Evolutionary conservation across 768 basidiomycete genomes (phyloP), one percentile per base, ranked within the genome.

Genomic region (Lactarius quietus): DNA sequence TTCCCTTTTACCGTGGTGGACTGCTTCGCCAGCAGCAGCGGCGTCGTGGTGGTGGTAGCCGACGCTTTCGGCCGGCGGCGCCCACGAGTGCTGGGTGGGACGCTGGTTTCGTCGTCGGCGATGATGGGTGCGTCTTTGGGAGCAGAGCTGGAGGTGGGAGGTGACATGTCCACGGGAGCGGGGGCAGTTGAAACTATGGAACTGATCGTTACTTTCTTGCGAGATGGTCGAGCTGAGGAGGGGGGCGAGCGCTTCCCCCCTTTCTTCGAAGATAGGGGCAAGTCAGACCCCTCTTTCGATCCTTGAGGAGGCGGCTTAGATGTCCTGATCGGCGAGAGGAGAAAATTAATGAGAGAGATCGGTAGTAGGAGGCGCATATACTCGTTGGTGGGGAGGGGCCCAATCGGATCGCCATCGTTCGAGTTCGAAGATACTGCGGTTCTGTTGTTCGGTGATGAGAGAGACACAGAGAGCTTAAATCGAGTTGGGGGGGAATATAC

Each of bases 201-300:
- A 28, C 15, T n/a, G 35, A 36, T 62, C 15, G 57, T 59, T 20
- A 56, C 20, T 31, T 38, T 54, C 23, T 39, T 28, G 53, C 26
- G 60, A 38, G 38, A n/a, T 12, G 51, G 29, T 28, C 2, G 31
- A 7, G 12, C 15, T 28, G 58, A 33, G 39, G 58, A 14, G 38
- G 26, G 26, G 33, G 20, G 9, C 9, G 3, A 45, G 29, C 17
- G 29, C 36, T 43, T 23, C 48, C 28, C 52, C 52, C 28, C n/a
- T 36, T 28, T 64, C 41, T 59, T 59, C 36, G 28, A 17, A 35
- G 63, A 66, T 41, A 65, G 66, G 63, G 57, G 65, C 18, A 28
- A 36, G 33, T 58, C 36, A 15, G 31, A 5, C 17, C 28, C 29
- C 52, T 29, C 36, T 36, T 45, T 14, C 15, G 55, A 35, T 56